phyloP scores from a whole-genome alignment of 2,329 filamentous ascomycete genomes.

The Coniochaeta prunicola region DNA sequence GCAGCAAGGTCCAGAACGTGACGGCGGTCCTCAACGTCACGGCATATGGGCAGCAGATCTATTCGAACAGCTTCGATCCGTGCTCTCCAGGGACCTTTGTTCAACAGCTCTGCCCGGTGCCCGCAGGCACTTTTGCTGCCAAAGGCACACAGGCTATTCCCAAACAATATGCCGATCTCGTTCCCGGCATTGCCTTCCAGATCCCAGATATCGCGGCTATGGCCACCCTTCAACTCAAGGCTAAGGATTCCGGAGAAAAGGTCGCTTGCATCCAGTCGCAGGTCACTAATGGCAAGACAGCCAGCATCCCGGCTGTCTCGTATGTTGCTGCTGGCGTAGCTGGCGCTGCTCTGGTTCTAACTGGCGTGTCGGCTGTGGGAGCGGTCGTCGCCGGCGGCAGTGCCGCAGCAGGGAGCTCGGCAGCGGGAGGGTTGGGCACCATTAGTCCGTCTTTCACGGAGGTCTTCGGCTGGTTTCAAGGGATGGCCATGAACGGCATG shows the following conservation, averaged over 20 bases:
- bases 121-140: slow-evolving; percentile 66
- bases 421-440: slow-evolving; percentile 48
- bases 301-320: slow-evolving; percentile 65
- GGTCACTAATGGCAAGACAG: slow-evolving; percentile 82
- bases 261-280: slow-evolving; percentile 78
- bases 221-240: slow-evolving; percentile 69
- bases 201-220: slow-evolving; percentile 85
- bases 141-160: slow-evolving; percentile 67
- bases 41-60: slow-evolving; percentile 79
- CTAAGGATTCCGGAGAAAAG: slow-evolving; percentile 48
- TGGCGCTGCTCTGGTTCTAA: slow-evolving; percentile 70
- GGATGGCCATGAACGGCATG: slow-evolving; percentile 94
- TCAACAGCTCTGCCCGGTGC: slow-evolving; percentile 66
- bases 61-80: slow-evolving; percentile 74
- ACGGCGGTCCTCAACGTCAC: slow-evolving; percentile 67
- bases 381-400: slow-evolving; percentile 49
- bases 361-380: slow-evolving; percentile 62
- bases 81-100: slow-evolving; percentile 64
- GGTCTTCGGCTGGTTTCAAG: slow-evolving; percentile 84
- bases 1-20: slow-evolving; percentile 68
- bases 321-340: slow-evolving; percentile 81
- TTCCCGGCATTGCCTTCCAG: slow-evolving; percentile 83
- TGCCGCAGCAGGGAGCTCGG: slow-evolving; percentile 38
- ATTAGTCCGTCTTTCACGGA: slow-evolving; percentile 80
- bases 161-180: slow-evolving; percentile 59